A percentile compares a stretch with the other conserved stretches of the same genome.
Conservation (phyloP, 2,329 filamentous ascomycete genomes). For the Penicillium griseofulvum region DNA sequence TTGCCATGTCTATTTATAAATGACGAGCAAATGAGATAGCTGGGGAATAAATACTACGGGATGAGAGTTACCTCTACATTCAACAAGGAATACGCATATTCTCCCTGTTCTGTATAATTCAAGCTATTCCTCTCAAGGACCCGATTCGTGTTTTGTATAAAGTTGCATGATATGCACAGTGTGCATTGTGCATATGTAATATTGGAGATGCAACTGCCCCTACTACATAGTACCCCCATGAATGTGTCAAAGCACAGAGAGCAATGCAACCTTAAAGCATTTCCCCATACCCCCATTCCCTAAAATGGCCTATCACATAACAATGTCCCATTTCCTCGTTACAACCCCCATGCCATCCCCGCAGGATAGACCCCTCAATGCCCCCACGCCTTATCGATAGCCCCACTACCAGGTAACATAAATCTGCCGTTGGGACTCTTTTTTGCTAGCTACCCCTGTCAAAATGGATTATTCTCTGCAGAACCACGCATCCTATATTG, state of each 20-base stretch:
- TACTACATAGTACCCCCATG: background rate
- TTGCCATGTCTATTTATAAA: no score
- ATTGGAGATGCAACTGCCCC: background rate
- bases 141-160: background rate
- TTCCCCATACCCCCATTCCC: background rate
- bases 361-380: background rate
- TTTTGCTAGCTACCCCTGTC: background rate
- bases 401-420: background rate
- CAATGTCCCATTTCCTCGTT: background rate
- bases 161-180: no score
- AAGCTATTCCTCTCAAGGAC: no score
- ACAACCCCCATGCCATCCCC: background rate
- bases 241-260: background rate
- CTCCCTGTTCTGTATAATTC: no score
- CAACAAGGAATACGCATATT: no score
- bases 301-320: background rate
- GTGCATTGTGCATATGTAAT: no score
- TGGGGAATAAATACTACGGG: no score
- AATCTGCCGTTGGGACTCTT: background rate
- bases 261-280: background rate
- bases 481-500: slow-evolving; percentile 38
- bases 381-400: slow-evolving; percentile 1
- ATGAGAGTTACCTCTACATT: no score
- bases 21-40: no score
- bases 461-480: slow-evolving; percentile 33